Evolutionary conservation across 768 basidiomycete species (phyloP).

Genomic region (Leccinum subgranulosum): DNA sequence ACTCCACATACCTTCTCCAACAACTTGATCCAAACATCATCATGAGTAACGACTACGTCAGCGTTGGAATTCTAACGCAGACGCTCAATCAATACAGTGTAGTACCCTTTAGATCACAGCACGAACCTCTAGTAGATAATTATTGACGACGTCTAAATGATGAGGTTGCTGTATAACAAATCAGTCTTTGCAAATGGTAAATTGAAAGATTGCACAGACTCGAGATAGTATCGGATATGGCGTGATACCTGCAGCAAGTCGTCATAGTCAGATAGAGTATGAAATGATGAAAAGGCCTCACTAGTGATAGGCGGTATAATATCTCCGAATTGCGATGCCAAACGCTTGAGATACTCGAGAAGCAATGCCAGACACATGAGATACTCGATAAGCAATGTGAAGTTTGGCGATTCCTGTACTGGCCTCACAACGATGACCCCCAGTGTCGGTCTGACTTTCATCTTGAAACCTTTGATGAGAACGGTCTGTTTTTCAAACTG

Average conservation of each 20-base stretch:
- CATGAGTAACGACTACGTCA: constrained; percentile 8
- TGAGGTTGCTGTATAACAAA: constrained; percentile 1
- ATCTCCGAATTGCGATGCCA: not conserved
- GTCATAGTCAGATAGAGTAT: not conserved
- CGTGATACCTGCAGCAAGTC: not conserved
- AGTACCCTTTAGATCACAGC: no score
- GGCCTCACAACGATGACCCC: not conserved
- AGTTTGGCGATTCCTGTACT: no score
- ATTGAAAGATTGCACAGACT: not conserved
- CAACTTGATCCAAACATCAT: constrained; percentile 9
- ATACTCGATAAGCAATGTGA: not conserved
- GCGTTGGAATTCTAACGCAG: not conserved
- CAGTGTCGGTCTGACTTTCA: not conserved
- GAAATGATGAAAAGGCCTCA: not conserved
- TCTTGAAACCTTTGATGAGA: constrained; percentile 8
- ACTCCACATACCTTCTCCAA: not conserved
- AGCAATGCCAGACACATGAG: not conserved
- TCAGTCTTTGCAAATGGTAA: not conserved
- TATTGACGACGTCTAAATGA: constrained; percentile 7
- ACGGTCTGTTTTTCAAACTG: constrained; percentile 9
- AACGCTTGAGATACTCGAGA: not conserved
- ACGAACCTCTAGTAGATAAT: constrained; percentile 4
- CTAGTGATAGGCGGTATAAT: not conserved
- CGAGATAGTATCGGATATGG: not conserved
- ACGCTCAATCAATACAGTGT: not conserved